Evolutionary conservation across 2,329 filamentous ascomycete species (phyloP).

Genomic region (Pseudogymnoascus sp.): DNA sequence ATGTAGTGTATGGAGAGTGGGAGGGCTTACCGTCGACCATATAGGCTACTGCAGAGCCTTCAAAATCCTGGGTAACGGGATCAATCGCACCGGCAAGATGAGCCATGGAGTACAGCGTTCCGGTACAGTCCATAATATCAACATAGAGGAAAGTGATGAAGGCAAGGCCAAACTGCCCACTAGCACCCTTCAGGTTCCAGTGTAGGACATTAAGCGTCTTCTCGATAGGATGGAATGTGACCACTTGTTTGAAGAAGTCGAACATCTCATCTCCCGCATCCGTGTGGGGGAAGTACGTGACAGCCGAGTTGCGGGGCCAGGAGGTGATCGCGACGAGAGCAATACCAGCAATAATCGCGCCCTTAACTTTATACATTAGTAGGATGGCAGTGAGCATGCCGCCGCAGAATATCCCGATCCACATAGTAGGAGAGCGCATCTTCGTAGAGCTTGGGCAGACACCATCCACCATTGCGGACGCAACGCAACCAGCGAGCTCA

Average conservation of each 20-base stretch:
- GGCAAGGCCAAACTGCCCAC: constrained; percentile 71
- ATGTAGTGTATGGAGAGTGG: background rate
- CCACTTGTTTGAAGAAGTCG: constrained; percentile 82
- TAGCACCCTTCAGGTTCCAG: constrained; percentile 56
- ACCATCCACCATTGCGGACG: constrained; percentile 32
- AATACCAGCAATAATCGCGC: constrained; percentile 77
- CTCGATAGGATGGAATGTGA: constrained; percentile 71
- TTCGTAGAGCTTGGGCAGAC: constrained; percentile 56
- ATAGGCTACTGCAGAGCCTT: constrained; percentile 76
- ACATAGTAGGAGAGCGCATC: constrained; percentile 78
- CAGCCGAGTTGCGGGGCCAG: constrained; percentile 67
- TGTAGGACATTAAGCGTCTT: constrained; percentile 62
- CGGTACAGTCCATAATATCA: constrained; percentile 80
- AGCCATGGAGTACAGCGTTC: constrained; percentile 84
- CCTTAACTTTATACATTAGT: constrained; percentile 80
- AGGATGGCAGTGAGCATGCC: constrained; percentile 71
- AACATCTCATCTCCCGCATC: constrained; percentile 60
- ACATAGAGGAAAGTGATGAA: constrained; percentile 87
- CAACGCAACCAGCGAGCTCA: constrained; percentile 54
- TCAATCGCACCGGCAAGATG: constrained; percentile 74
- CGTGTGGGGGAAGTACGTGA: constrained; percentile 76
- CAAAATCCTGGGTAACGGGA: constrained; percentile 76
- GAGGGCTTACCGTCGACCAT: constrained; percentile 55
- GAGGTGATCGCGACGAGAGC: constrained; percentile 79
- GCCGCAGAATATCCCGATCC: constrained; percentile 82